phyloP scores from a whole-genome alignment of 2,329 filamentous ascomycete genomes.

The Colletotrichum brevisporum region DNA sequence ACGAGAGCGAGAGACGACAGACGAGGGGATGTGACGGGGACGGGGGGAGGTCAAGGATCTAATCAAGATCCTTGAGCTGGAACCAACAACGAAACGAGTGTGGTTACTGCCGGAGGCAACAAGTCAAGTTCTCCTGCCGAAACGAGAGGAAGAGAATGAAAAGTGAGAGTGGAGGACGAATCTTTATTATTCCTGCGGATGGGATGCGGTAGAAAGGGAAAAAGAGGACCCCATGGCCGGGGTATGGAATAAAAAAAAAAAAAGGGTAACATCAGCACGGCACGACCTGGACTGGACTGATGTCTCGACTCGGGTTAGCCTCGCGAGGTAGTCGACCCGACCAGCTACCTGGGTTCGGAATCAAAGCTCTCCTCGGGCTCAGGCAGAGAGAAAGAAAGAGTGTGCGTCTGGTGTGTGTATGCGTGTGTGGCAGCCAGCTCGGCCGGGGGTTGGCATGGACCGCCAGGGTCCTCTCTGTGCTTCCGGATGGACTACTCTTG shows the following conservation, averaged over 20 bases:
- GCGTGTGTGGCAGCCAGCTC: slow-evolving; percentile 13
- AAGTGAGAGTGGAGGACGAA: slow-evolving; percentile 33
- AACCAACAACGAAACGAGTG: slow-evolving; percentile 40
- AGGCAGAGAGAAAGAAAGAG: slow-evolving; percentile 18
- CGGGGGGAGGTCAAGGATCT: slow-evolving; percentile 29
- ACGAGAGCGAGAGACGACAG: slow-evolving; percentile 26
- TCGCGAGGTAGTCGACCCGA: slow-evolving; percentile 35
- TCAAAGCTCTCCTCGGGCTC: slow-evolving; percentile 33
- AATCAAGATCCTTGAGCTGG: slow-evolving; percentile 35
- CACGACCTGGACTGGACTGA: slow-evolving; percentile 22
- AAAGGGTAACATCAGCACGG: slow-evolving; percentile 32
- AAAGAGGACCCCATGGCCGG: slow-evolving; percentile 33
- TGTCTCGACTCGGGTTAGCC: slow-evolving; percentile 29
- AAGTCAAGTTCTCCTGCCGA: slow-evolving; percentile 33
- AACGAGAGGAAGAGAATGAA: slow-evolving; percentile 20
- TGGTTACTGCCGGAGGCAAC: slow-evolving; percentile 40
- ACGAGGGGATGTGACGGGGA: not conserved
- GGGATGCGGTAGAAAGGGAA: slow-evolving; percentile 18
- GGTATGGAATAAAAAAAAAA: slow-evolving; percentile 13
- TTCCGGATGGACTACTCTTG: not conserved
- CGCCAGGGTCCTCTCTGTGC: slow-evolving; percentile 11
- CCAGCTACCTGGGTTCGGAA: slow-evolving; percentile 33
- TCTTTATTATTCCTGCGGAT: slow-evolving; percentile 38
- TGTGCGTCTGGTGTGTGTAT: too few relatives aligned
- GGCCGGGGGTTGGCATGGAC: slow-evolving; percentile 29